These are phyloP conservation scores for Phaeosphaeriaceae sp. DNA, from an alignment of 2,329 filamentous ascomycete species.

Conservation along the genomic window DNA sequence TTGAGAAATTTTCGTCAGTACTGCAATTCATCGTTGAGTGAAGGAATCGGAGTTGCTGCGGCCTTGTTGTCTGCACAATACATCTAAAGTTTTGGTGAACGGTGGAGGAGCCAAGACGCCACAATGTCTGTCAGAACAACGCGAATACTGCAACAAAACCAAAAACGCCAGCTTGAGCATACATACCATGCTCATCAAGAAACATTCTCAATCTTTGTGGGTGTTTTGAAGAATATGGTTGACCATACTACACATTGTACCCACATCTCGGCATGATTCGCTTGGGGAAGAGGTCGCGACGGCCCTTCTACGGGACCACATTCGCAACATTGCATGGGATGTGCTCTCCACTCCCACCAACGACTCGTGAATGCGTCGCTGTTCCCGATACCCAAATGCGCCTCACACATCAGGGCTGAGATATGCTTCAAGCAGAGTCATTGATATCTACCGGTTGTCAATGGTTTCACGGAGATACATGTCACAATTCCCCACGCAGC, in stretches of 20 bases:
- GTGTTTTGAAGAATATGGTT: background rate
- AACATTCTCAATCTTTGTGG: background rate
- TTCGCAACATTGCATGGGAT: conserved; percentile 5
- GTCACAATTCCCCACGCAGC: background rate
- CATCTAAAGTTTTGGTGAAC: background rate
- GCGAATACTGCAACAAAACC: background rate
- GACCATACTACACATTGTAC: background rate
- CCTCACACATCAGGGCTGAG: background rate
- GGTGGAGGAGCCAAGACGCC: background rate
- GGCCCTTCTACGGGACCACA: conserved; percentile 20
- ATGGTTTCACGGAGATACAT: background rate
- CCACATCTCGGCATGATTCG: conserved; percentile 5
- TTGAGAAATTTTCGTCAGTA: background rate
- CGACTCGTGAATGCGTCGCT: background rate
- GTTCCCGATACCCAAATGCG: background rate
- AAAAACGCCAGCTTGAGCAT: background rate
- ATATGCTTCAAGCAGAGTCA: background rate
- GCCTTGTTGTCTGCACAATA: background rate
- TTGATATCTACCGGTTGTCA: background rate
- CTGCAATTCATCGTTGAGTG: background rate
- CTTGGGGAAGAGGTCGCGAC: conserved; percentile 18
- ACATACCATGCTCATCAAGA: background rate
- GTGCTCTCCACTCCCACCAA: background rate
- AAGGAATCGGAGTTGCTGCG: background rate
- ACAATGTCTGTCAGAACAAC: background rate